Percentiles rank a stretch among this genome's conserved stretches.
Conservation (phyloP, 805 yeast species). For the Wickerhamomyces pijperi region DNA sequence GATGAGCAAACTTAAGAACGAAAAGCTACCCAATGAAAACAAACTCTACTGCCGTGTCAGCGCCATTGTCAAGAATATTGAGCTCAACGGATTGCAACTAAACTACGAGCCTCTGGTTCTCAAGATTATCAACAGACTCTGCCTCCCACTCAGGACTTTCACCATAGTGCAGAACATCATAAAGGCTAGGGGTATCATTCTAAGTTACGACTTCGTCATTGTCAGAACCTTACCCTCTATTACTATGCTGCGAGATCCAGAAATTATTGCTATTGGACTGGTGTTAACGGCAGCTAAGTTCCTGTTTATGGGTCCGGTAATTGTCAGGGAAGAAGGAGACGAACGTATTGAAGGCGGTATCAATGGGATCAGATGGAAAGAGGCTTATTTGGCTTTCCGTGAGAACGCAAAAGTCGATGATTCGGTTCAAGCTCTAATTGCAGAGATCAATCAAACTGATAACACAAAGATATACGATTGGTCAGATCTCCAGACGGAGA, state of each 20-base stretch:
- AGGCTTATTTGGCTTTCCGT: background rate
- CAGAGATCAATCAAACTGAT: slow-evolving; percentile 3
- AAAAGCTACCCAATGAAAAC: too few relatives aligned
- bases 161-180: slow-evolving; percentile 22
- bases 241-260: background rate
- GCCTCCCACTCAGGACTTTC: slow-evolving; percentile 41
- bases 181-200: slow-evolving; percentile 7
- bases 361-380: background rate
- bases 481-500: slow-evolving; percentile 32
- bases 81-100: slow-evolving; percentile 3
- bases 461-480: slow-evolving; percentile 30
- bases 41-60: too few relatives aligned
- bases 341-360: too few relatives aligned
- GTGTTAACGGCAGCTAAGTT: background rate
- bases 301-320: background rate
- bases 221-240: too few relatives aligned
- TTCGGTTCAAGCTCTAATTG: background rate
- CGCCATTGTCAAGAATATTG: background rate
- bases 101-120: slow-evolving; percentile 30
- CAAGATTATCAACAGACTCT: slow-evolving; percentile 28
- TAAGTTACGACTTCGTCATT: slow-evolving; percentile 1
- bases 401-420: background rate
- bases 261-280: slow-evolving; percentile 1
- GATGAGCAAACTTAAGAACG: too few relatives aligned
- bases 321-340: too few relatives aligned